These are phyloP conservation scores for Blastobotrys ciferrii DNA, from an alignment of 1,139 yeast genomes.

Conservation along the genomic window DNA sequence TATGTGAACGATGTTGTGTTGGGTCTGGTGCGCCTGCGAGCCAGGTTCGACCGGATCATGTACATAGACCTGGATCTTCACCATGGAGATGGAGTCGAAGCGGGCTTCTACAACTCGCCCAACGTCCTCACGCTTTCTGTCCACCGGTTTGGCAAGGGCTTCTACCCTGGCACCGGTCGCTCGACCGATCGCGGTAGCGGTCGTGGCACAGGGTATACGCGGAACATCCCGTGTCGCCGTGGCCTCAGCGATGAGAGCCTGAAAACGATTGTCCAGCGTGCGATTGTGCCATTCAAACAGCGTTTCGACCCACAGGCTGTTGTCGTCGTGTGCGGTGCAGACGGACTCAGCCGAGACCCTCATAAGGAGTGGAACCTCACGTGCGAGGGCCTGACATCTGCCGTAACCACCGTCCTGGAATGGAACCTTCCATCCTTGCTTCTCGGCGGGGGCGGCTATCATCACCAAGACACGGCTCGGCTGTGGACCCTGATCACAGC, in stretches of 20 bases:
- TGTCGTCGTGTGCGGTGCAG: conserved; percentile 70
- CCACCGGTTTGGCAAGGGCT: conserved; percentile 64
- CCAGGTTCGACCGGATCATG: conserved; percentile 47
- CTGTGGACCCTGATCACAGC: conserved; percentile 62
- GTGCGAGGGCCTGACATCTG: conserved; percentile 47
- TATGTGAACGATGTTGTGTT: conserved; percentile 67
- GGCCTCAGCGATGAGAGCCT: conserved; percentile 55
- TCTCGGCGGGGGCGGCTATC: conserved; percentile 80
- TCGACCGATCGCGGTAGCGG: conserved; percentile 40
- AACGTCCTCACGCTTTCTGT: conserved; percentile 61
- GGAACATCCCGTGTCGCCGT: conserved; percentile 57
- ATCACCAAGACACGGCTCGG: conserved; percentile 59
- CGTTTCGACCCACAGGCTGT: conserved; percentile 50
- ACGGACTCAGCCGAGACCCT: conserved; percentile 61
- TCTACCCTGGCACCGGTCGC: conserved; percentile 71
- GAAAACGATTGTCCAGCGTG: conserved; percentile 39
- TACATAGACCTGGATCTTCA: conserved; percentile 74
- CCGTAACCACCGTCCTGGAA: conserved; percentile 39
- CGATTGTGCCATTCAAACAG: conserved; percentile 46
- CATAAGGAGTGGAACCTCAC: conserved; percentile 69
- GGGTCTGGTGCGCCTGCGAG: conserved; percentile 50
- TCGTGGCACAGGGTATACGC: conserved; percentile 39
- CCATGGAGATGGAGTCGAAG: conserved; percentile 79
- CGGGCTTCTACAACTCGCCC: conserved; percentile 56
- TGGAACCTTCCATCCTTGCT: conserved; percentile 43